phyloP scores from a whole-genome alignment of 2,329 filamentous ascomycete species.

The Botrytis fabae region DNA sequence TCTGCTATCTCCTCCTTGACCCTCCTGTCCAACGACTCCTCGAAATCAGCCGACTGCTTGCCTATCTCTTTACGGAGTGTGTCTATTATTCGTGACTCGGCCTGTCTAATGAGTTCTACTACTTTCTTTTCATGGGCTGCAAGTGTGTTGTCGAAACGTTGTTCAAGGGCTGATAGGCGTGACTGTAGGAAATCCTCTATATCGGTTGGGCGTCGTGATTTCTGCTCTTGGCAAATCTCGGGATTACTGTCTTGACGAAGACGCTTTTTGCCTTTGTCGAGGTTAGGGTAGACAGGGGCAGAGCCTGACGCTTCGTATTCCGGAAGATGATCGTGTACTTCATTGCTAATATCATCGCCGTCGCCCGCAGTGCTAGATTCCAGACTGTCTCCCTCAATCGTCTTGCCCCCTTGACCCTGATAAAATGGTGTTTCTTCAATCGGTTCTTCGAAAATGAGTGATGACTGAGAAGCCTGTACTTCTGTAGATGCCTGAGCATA shows the following conservation, averaged over 20 bases:
- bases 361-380: conserved; percentile 2
- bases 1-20: conserved; percentile 15
- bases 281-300: neutral
- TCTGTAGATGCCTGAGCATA: too few species aligned
- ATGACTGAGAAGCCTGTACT: neutral
- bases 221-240: conserved; percentile 5
- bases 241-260: conserved; percentile 2
- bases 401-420: conserved; percentile 17
- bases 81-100: conserved; percentile 10
- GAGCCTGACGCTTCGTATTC: conserved; percentile 14
- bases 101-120: conserved; percentile 5
- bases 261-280: conserved; percentile 15
- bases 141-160: conserved; percentile 3
- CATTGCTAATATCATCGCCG: conserved; percentile 1
- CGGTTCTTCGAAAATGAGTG: neutral
- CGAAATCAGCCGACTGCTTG: conserved; percentile 10
- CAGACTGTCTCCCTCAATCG: conserved; percentile 10
- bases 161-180: conserved; percentile 10
- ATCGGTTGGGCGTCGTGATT: conserved; percentile 4
- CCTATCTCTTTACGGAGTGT: conserved; percentile 11
- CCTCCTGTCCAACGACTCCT: conserved; percentile 9
- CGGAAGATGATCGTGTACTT: conserved; percentile 12
- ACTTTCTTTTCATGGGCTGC: neutral
- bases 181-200: conserved; percentile 10
- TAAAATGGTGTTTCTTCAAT: neutral